Conservation (phyloP, 2,329 filamentous ascomycete genomes). For the Sclerotinia nivalis region DNA sequence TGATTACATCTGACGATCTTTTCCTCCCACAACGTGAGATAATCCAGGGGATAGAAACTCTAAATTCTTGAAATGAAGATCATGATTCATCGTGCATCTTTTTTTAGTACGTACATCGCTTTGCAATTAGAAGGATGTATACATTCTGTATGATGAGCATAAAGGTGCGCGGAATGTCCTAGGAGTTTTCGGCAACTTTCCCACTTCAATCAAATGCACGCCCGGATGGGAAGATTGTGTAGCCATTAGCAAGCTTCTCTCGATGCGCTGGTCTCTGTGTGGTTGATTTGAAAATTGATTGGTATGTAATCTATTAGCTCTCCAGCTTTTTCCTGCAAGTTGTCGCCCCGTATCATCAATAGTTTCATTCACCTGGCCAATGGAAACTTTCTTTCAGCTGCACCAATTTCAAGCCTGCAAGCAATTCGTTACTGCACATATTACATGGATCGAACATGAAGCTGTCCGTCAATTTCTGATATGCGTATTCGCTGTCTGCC, state of each 20-base stretch:
- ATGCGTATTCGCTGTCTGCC: constrained; percentile 1
- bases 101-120: background rate
- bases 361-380: constrained; percentile 21
- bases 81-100: constrained; percentile 10
- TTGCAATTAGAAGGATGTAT: background rate
- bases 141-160: constrained; percentile 10
- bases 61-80: constrained; percentile 13
- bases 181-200: background rate
- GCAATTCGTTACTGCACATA: constrained; percentile 19
- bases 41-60: constrained; percentile 12
- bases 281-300: constrained; percentile 21
- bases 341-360: constrained; percentile 22
- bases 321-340: constrained; percentile 16
- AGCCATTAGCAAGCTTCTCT: background rate
- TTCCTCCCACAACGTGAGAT: constrained; percentile 17
- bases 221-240: background rate
- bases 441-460: constrained; percentile 14
- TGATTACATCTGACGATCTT: constrained; percentile 7
- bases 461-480: constrained; percentile 2
- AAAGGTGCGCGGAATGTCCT: background rate
- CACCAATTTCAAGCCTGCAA: constrained; percentile 14
- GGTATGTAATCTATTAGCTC: constrained; percentile 17
- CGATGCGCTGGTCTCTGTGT: constrained; percentile 22
- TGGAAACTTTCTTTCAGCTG: background rate
- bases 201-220: constrained; percentile 2